A percentile compares a stretch with the other conserved stretches of the same genome.
These are phyloP conservation scores for Eurotiales sp. DNA, from an alignment of 2,329 filamentous ascomycete species.

Conservation along the genomic window DNA sequence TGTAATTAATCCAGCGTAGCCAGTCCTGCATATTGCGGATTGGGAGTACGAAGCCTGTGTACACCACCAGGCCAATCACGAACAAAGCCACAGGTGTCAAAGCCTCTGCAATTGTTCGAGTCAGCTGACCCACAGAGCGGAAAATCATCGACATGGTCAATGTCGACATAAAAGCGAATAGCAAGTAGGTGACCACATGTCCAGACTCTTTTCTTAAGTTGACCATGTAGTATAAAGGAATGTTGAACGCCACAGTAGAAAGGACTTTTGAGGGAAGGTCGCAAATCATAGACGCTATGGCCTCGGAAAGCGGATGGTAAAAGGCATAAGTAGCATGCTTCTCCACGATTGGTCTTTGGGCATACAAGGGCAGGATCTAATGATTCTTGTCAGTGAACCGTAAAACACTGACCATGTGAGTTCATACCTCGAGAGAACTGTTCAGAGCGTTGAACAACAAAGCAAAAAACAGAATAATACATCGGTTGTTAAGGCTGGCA, in stretches of 20 bases:
- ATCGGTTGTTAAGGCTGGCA: conserved; percentile 71
- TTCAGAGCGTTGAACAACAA: conserved; percentile 82
- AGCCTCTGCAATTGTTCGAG: conserved; percentile 60
- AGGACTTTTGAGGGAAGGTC: conserved; percentile 78
- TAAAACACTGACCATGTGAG: conserved; percentile 26
- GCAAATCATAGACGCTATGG: conserved; percentile 78
- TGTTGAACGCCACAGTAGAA: conserved; percentile 73
- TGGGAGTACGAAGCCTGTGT: conserved; percentile 45
- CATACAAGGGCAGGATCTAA: conserved; percentile 75
- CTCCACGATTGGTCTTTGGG: conserved; percentile 85
- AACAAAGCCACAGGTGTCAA: conserved; percentile 54
- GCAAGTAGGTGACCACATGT: conserved; percentile 78
- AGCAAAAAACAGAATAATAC: conserved; percentile 80
- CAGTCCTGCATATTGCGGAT: conserved; percentile 66
- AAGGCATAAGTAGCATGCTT: conserved; percentile 83
- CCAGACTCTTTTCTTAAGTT: conserved; percentile 70
- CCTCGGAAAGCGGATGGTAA: conserved; percentile 85
- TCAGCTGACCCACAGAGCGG: conserved; percentile 72
- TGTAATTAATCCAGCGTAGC: conserved; percentile 78
- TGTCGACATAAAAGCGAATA: conserved; percentile 70
- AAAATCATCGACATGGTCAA: conserved; percentile 83
- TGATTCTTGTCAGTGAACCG: neutral
- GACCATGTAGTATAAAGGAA: conserved; percentile 81
- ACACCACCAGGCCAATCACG: conserved; percentile 43
- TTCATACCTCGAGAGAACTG: conserved; percentile 68